Base-by-base conservation (phyloP, 1,284 basidiomycete species). In the Fistulina hepatica region DNA sequence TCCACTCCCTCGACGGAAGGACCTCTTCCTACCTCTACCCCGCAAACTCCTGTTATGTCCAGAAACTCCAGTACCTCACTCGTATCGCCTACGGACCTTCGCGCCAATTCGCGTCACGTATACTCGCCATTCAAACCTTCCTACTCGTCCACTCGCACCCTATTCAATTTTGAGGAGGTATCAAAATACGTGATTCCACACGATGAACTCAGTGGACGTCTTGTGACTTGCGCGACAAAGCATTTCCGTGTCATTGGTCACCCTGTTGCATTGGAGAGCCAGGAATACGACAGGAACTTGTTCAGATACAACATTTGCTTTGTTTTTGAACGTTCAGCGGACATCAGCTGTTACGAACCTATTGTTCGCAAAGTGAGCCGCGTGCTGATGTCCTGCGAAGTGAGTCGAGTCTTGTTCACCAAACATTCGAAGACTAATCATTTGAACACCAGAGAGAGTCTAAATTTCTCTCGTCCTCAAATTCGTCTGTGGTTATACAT, bases 241-340 rank as follows among this genome's bases (percentile, higher is more conserved):
- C 70, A 67, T 37, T 81, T 88, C 56, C 77, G 86, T 37, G 76
- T 97, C 42, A 80, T 94, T 41, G 91, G 92, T 0, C 88, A 92
- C 51, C 92, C 93, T 3, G 79, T 86, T 34, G 73, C 83, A 44
- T 66, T 95, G 50, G 56, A 69, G 54, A 65, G 73, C 47, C 54
- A 39, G 26, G 58, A 74, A 44, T 95, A 95, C 52, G 69, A 77
- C 44, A 70, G 90, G 25, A 83, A 91, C 53, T 85, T 85, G 59
- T 95, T 97, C 58, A 75, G 86, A 52, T 98, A 92, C 65, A 98
- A 97, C 54, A 62, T 97, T 23, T 95, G 90, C 56, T 95, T 97
- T 57, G 94, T 97, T 5, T 98, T 99, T 55, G 88, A 94, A 34
- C 74, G 80, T 25, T 71, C 72, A 17, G 88, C 91, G 2, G 92